Conservation (phyloP, 148 eudicot species). For the Cornus controversa region DNA sequence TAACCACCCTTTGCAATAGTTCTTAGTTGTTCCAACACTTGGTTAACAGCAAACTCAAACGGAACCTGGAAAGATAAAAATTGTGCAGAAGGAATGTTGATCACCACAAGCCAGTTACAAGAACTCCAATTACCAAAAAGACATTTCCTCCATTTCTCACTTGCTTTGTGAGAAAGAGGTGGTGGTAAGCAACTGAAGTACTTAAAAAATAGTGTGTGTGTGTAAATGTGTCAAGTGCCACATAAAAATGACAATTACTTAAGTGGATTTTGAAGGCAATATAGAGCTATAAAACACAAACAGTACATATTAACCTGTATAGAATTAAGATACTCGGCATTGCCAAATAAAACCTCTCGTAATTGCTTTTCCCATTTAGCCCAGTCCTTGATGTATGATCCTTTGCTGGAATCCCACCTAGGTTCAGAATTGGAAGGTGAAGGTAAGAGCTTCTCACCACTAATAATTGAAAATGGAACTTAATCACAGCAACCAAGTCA, state of each 20-base stretch:
- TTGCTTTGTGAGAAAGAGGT: background rate
- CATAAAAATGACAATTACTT: background rate
- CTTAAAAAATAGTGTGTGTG: background rate
- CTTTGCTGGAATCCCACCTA: slow-evolving; percentile 86
- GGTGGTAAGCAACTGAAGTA: background rate
- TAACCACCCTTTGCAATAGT: slow-evolving; percentile 69
- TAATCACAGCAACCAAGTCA: background rate
- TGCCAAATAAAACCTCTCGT: slow-evolving; percentile 51
- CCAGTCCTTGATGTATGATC: slow-evolving; percentile 81
- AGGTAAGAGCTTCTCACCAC: background rate
- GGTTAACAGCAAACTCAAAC: slow-evolving; percentile 62
- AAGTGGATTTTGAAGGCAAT: background rate
- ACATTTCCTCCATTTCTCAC: background rate
- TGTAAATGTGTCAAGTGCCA: background rate
- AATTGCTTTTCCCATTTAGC: slow-evolving; percentile 76
- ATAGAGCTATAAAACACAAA: background rate
- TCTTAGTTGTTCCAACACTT: slow-evolving; percentile 68
- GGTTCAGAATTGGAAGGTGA: slow-evolving; percentile 9
- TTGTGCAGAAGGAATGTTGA: background rate
- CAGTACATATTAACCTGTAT: slow-evolving; percentile 56
- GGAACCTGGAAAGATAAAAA: slow-evolving; percentile 59
- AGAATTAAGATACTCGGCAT: slow-evolving; percentile 59
- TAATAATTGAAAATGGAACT: background rate
- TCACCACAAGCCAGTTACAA: background rate
- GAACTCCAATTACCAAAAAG: background rate